These are phyloP conservation scores for Schizothecium vesticola DNA, from an alignment of 495 filamentous ascomycete species.

Conservation along the genomic window DNA sequence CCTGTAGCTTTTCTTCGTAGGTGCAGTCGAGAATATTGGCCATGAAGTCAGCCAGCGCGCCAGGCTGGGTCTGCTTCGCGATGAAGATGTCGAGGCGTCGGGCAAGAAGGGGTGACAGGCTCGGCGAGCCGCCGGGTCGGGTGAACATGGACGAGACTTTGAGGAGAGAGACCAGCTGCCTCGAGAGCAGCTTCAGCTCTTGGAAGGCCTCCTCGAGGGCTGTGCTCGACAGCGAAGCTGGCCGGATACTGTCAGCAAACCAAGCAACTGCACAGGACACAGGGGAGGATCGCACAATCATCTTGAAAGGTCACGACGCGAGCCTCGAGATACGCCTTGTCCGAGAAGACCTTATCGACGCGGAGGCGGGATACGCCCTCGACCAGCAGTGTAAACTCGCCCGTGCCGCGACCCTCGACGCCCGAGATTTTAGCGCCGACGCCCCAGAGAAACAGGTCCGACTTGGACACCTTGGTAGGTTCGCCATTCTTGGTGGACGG, in stretches of 20 bases:
- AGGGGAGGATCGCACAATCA: slow-evolving; percentile 38
- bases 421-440: slow-evolving; percentile 77
- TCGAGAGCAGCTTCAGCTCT: slow-evolving; percentile 72
- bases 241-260: slow-evolving; percentile 17
- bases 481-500: slow-evolving; percentile 56
- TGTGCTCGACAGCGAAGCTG: slow-evolving; percentile 42
- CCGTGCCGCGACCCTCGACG: slow-evolving; percentile 71
- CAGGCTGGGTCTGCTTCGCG: slow-evolving; percentile 74
- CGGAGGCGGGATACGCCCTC: slow-evolving; percentile 76
- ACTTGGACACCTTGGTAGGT: slow-evolving; percentile 52
- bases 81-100: slow-evolving; percentile 83
- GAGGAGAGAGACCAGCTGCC: slow-evolving; percentile 74
- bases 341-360: slow-evolving; percentile 66
- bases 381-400: slow-evolving; percentile 75
- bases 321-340: slow-evolving; percentile 81
- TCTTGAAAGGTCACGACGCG: slow-evolving; percentile 57
- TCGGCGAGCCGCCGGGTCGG: slow-evolving; percentile 47
- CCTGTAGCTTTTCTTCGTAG: slow-evolving; percentile 81
- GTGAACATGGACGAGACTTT: slow-evolving; percentile 72
- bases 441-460: slow-evolving; percentile 71
- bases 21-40: slow-evolving; percentile 78
- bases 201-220: slow-evolving; percentile 65
- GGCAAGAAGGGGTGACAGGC: slow-evolving; percentile 75
- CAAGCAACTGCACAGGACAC: neutral
- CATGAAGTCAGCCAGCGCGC: slow-evolving; percentile 93